Percentiles rank a stretch among this genome's conserved stretches.
Conservation (phyloP, 768 basidiomycete genomes). For the Coprinellus micaceus region DNA sequence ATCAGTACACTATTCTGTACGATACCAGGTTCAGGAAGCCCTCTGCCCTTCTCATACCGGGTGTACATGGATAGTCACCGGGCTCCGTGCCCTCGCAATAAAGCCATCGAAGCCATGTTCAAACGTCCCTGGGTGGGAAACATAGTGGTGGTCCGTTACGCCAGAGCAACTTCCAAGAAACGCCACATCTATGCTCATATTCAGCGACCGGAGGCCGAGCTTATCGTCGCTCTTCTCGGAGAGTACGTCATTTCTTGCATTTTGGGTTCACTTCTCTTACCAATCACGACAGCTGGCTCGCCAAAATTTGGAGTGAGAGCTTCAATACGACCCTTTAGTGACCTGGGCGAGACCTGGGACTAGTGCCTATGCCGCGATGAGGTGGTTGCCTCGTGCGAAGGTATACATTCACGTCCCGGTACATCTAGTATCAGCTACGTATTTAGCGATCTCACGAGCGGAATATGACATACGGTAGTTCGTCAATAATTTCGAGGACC, state of each 20-base stretch:
- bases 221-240: neutral
- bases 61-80: neutral
- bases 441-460: too few species aligned
- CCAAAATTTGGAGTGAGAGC: too few species aligned
- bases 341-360: too few species aligned
- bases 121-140: neutral
- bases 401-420: too few species aligned
- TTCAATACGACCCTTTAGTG: too few species aligned
- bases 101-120: neutral
- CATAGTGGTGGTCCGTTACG: neutral
- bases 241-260: neutral
- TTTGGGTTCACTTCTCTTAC: too few species aligned
- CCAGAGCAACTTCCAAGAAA: neutral
- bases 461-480: too few species aligned
- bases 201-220: neutral
- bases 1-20: neutral
- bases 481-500: too few species aligned
- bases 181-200: neutral
- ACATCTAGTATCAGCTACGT: too few species aligned
- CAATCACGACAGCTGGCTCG: too few species aligned
- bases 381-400: too few species aligned
- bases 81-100: neutral
- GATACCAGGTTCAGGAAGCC: neutral
- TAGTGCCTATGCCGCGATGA: too few species aligned
- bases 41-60: neutral